phyloP scores from a whole-genome alignment of 208 protist species.

The Strigomonas culicis region DNA sequence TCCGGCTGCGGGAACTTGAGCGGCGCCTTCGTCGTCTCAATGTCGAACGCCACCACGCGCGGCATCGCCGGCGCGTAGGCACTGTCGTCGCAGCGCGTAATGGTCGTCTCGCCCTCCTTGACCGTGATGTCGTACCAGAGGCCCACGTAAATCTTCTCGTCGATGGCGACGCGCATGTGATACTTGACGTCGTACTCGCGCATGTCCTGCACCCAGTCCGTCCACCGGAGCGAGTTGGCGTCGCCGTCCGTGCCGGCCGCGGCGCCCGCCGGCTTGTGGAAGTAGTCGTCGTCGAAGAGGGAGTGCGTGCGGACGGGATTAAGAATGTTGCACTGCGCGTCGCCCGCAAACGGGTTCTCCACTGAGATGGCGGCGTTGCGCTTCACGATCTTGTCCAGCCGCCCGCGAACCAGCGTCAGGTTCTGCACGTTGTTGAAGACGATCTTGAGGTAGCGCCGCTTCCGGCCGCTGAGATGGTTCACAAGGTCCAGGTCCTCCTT shows the following conservation, averaged over 20 bases:
- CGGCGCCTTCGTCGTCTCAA: conserved; percentile 99
- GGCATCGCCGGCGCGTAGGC: conserved; percentile 91
- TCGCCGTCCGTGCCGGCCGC: not conserved
- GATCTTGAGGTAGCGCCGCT: conserved; percentile 93
- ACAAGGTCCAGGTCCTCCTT: conserved; percentile 96
- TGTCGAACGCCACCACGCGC: conserved; percentile 96
- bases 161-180: conserved; percentile 97
- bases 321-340: conserved; percentile 45
- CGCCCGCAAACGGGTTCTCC: conserved; percentile 38
- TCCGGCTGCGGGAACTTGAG: conserved; percentile 99
- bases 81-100: conserved; percentile 81
- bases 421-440: conserved; percentile 93
- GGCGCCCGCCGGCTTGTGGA: conserved; percentile 20
- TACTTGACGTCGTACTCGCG: conserved; percentile 99
- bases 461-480: conserved; percentile 97
- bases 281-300: conserved; percentile 60
- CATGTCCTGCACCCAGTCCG: conserved; percentile 96
- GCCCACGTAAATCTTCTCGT: conserved; percentile 93
- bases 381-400: conserved; percentile 81
- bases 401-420: conserved; percentile 85
- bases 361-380: conserved; percentile 50
- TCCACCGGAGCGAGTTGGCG: conserved; percentile 49
- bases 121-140: conserved; percentile 96
- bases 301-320: too few relatives aligned
- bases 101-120: conserved; percentile 54